A percentile compares a stretch with the other conserved stretches of the same genome.
Evolutionary conservation across 805 yeast species (phyloP).

Genomic region (Metschnikowia picachoensis): DNA sequence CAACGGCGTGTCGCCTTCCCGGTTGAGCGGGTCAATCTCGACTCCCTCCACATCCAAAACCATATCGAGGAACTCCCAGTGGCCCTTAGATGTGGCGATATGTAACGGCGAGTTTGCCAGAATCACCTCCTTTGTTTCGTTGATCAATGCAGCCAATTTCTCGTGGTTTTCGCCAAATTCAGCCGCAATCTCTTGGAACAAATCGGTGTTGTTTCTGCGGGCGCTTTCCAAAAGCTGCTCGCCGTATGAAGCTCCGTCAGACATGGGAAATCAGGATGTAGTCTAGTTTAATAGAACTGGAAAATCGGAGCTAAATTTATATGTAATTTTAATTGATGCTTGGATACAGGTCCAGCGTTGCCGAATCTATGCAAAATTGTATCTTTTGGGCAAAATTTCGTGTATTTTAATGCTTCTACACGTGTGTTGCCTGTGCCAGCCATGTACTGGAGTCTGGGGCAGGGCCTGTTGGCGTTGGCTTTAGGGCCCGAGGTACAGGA

Average conservation of each 20-base stretch:
- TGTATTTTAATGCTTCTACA: no score
- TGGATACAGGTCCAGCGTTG: no score
- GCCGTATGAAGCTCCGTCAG: conserved; percentile 63
- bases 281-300: no score
- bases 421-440: no score
- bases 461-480: no score
- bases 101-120: conserved; percentile 81
- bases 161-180: conserved; percentile 38
- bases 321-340: no score
- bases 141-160: conserved; percentile 50
- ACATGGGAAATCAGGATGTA: neutral
- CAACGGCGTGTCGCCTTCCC: conserved; percentile 84
- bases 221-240: conserved; percentile 84
- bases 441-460: no score
- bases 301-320: no score
- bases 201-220: conserved; percentile 81
- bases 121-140: conserved; percentile 61
- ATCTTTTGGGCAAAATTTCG: no score
- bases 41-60: conserved; percentile 85
- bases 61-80: conserved; percentile 79
- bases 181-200: conserved; percentile 54
- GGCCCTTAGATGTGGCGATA: conserved; percentile 75
- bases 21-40: conserved; percentile 78
- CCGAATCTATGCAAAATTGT: no score
- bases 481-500: no score